These are phyloP conservation scores for Penicillium sp. DNA, from an alignment of 2,329 filamentous ascomycete genomes.

Conservation along the genomic window DNA sequence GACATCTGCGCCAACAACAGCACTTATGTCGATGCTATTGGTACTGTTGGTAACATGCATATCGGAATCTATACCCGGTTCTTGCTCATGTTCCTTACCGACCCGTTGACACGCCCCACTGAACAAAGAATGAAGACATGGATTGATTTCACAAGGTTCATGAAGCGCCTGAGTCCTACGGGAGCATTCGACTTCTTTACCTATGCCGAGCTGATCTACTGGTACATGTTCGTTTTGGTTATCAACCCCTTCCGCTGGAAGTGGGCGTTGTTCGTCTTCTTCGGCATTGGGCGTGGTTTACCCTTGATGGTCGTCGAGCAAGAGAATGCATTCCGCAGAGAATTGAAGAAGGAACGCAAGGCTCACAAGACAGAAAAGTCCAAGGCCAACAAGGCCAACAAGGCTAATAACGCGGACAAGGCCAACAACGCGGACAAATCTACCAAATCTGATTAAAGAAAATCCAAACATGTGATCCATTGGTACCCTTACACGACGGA, in stretches of 20 bases:
- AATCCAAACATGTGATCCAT: background rate
- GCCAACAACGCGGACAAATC: background rate
- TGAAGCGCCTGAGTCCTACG: constrained; percentile 70
- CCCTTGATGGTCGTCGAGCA: constrained; percentile 66
- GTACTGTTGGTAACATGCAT: constrained; percentile 82
- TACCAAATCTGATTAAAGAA: constrained; percentile 1
- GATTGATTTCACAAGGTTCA: constrained; percentile 77
- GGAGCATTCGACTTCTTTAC: constrained; percentile 88
- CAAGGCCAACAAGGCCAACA: background rate
- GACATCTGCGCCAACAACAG: constrained; percentile 79
- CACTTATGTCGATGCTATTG: constrained; percentile 79
- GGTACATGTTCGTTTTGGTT: constrained; percentile 76
- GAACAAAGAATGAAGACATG: constrained; percentile 77
- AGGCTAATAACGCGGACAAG: background rate
- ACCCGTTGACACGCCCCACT: constrained; percentile 72
- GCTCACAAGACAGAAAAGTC: constrained; percentile 1
- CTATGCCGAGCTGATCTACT: constrained; percentile 80
- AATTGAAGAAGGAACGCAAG: constrained; percentile 30
- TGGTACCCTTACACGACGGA: background rate
- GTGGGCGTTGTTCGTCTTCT: constrained; percentile 82
- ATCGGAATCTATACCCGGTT: constrained; percentile 88
- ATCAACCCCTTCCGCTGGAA: constrained; percentile 90
- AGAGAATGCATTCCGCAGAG: constrained; percentile 54
- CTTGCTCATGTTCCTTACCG: constrained; percentile 80
- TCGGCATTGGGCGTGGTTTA: constrained; percentile 67